Conservation (phyloP, 441 rosid species). For the Adansonia gregorii region DNA sequence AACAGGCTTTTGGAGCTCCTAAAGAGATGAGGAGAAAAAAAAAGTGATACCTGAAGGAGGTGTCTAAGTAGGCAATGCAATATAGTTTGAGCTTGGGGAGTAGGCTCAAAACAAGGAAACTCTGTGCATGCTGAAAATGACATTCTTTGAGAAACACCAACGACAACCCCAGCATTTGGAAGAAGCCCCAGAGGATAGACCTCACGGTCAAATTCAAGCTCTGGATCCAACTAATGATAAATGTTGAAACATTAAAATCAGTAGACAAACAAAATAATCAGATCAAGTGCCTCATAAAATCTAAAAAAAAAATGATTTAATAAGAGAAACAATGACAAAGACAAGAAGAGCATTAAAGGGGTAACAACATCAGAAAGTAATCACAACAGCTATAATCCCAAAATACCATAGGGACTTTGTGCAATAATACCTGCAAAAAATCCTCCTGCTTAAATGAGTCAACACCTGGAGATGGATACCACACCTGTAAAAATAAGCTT, state of each 20-base stretch:
- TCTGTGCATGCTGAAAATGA: constrained; percentile 95
- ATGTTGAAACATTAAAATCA: constrained; percentile 34
- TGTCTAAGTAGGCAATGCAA: constrained; percentile 94
- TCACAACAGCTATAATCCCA: constrained; percentile 19
- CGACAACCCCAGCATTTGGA: constrained; percentile 96
- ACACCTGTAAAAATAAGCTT: constrained; percentile 81
- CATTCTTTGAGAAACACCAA: constrained; percentile 96
- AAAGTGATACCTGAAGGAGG: constrained; percentile 84
- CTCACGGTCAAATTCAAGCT: constrained; percentile 97
- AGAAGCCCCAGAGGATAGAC: constrained; percentile 96
- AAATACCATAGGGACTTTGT: neutral
- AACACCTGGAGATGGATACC: constrained; percentile 95
- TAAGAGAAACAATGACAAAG: neutral
- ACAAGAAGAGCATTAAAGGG: neutral
- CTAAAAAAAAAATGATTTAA: neutral
- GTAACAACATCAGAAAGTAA: neutral
- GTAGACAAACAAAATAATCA: constrained; percentile 21
- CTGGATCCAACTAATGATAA: constrained; percentile 87
- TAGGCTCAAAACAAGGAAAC: constrained; percentile 96
- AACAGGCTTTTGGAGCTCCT: constrained; percentile 16
- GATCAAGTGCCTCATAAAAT: constrained; percentile 19
- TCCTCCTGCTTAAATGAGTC: constrained; percentile 96
- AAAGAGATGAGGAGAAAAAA: constrained; percentile 1
- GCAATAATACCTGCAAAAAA: constrained; percentile 79
- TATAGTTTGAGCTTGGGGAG: constrained; percentile 98